A percentile compares a stretch with the other conserved stretches of the same genome.
phyloP scores from a whole-genome alignment of 768 basidiomycete species.

The Russula vinacea region DNA sequence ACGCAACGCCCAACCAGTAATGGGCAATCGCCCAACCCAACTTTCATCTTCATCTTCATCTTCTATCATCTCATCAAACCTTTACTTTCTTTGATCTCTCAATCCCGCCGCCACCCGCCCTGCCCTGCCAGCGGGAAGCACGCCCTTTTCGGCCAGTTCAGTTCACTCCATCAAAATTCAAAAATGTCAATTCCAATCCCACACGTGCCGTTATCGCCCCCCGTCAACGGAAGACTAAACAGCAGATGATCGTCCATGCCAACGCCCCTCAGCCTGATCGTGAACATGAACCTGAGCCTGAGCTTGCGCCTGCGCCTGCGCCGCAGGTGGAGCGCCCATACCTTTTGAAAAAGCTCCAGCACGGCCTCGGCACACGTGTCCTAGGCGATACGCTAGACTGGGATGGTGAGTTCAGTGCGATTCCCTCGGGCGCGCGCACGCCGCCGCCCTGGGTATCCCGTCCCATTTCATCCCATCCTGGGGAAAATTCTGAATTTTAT shows the following conservation, averaged over 20 bases:
- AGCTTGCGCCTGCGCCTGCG: background rate
- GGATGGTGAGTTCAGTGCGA: slow-evolving; percentile 23
- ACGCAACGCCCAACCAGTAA: background rate
- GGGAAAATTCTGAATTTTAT: slow-evolving; percentile 18
- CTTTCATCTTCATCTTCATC: background rate
- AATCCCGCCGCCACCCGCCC: too few species aligned
- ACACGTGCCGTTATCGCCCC: slow-evolving; percentile 3
- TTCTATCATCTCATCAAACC: slow-evolving; percentile 17
- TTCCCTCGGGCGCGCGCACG: background rate
- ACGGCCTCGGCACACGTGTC: slow-evolving; percentile 5
- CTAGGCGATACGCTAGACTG: slow-evolving; percentile 30
- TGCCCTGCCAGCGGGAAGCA: background rate
- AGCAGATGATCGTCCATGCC: slow-evolving; percentile 9
- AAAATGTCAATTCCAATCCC: background rate
- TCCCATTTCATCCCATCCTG: background rate
- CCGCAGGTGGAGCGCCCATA: slow-evolving; percentile 12
- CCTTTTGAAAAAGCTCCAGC: slow-evolving; percentile 22
- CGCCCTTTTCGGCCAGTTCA: background rate
- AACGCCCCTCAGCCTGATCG: background rate
- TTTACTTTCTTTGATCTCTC: slow-evolving; percentile 7
- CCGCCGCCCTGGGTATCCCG: background rate
- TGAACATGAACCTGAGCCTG: too few species aligned
- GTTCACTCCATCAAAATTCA: too few species aligned
- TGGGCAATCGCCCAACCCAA: background rate
- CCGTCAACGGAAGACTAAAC: slow-evolving; percentile 1